phyloP scores from a whole-genome alignment of 495 filamentous ascomycete genomes.

The Aspergillus ostianus region DNA sequence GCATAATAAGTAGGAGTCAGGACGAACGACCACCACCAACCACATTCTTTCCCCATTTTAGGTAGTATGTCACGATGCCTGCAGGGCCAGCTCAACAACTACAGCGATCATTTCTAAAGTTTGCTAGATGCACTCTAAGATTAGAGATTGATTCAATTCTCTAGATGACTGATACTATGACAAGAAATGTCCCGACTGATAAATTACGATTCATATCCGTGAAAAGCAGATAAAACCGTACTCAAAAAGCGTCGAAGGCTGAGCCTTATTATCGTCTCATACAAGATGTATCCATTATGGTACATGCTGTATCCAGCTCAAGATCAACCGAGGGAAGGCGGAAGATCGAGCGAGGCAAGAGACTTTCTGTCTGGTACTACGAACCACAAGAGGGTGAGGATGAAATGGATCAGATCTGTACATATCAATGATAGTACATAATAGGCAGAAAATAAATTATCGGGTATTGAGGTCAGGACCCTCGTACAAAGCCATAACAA shows the following conservation, averaged over 20 bases:
- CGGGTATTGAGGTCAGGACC: conserved; percentile 27
- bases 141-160: too few species aligned
- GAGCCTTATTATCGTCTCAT: conserved; percentile 51
- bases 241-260: conserved; percentile 53
- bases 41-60: too few species aligned
- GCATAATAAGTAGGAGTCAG: too few species aligned
- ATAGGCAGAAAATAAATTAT: conserved; percentile 17
- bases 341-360: conserved; percentile 57
- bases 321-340: conserved; percentile 48
- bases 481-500: conserved; percentile 17
- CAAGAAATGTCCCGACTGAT: conserved; percentile 50
- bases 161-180: too few species aligned
- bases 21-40: too few species aligned
- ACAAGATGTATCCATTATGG: conserved; percentile 24
- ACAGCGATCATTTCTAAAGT: too few species aligned
- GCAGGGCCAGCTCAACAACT: too few species aligned
- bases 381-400: too few species aligned
- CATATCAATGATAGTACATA: conserved; percentile 8
- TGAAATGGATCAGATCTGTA: background rate
- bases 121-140: too few species aligned
- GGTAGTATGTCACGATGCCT: too few species aligned
- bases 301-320: conserved; percentile 53
- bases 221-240: conserved; percentile 46
- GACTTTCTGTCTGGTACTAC: too few species aligned
- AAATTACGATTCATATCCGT: conserved; percentile 52